phyloP scores from a whole-genome alignment of 176 grass and related monocot genomes.

The Zoysia japonica region DNA sequence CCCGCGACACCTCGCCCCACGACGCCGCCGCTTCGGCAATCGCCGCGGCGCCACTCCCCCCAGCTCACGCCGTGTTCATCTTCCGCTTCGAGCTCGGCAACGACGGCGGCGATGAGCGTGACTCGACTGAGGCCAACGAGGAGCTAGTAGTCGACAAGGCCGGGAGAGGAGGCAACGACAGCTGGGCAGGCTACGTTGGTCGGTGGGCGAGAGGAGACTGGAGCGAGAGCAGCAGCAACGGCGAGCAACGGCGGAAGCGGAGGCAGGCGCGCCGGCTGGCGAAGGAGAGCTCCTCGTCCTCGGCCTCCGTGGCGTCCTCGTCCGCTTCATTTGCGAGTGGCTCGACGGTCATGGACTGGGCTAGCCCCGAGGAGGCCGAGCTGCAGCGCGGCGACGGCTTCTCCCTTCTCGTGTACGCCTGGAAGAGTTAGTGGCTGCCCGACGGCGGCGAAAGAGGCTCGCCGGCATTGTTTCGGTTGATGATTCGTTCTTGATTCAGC shows the following conservation, averaged over 20 bases:
- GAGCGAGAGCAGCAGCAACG: conserved; percentile 47
- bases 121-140: conserved; percentile 22
- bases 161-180: conserved; percentile 6
- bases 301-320: conserved; percentile 57
- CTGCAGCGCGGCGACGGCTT: conserved; percentile 74
- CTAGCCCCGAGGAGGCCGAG: conserved; percentile 70
- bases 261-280: conserved; percentile 36
- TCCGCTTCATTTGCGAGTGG: conserved; percentile 55
- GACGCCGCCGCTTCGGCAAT: conserved; percentile 8
- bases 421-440: conserved; percentile 49
- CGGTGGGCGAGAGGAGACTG: conserved; percentile 52
- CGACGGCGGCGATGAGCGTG: conserved; percentile 24
- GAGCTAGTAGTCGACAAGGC: conserved; percentile 37
- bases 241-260: conserved; percentile 51
- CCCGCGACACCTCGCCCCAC: conserved; percentile 26
- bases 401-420: conserved; percentile 84
- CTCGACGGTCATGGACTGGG: conserved; percentile 92
- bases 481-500: conserved; percentile 41
- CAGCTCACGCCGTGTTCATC: conserved; percentile 69
- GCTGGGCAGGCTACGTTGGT: conserved; percentile 37
- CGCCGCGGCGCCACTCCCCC: background rate
- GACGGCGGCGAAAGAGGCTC: background rate
- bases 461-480: conserved; percentile 48
- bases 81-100: conserved; percentile 71
- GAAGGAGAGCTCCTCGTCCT: conserved; percentile 56